Evolutionary conservation across 257 asterid species (phyloP).

Genomic region (Prunella vulgaris): DNA sequence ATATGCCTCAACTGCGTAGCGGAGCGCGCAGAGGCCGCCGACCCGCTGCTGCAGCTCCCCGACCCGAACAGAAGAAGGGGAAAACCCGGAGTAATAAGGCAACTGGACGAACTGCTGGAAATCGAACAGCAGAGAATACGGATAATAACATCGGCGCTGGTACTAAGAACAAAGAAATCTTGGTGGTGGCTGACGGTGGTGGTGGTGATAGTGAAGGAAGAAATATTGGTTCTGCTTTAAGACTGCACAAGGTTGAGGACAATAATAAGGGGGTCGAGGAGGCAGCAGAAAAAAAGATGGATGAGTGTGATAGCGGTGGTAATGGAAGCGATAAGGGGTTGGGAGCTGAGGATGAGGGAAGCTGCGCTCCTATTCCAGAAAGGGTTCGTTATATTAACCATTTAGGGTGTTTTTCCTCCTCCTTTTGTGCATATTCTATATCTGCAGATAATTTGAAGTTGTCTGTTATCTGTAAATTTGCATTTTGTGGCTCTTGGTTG

Average conservation of each 20-base stretch:
- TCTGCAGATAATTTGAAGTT: not conserved
- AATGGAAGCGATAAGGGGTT: constrained; percentile 57
- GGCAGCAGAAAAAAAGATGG: constrained; percentile 27
- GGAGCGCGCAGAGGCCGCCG: constrained; percentile 3
- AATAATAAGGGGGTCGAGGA: constrained; percentile 9
- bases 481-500: not conserved
- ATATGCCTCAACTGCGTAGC: constrained; percentile 20
- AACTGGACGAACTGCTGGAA: constrained; percentile 10
- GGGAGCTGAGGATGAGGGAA: constrained; percentile 69
- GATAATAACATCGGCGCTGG: constrained; percentile 11
- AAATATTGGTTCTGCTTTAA: constrained; percentile 5
- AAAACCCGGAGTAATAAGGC: not conserved
- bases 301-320: constrained; percentile 34
- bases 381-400: constrained; percentile 35
- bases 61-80: constrained; percentile 1
- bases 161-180: constrained; percentile 10
- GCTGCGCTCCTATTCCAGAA: constrained; percentile 73
- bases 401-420: not conserved
- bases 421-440: not conserved
- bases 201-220: not conserved
- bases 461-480: not conserved
- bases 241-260: constrained; percentile 10
- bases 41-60: constrained; percentile 14
- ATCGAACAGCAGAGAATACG: not conserved
- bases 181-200: not conserved